phyloP scores from a whole-genome alignment of 495 filamentous ascomycete genomes.

The Aspergillus haitiensis region DNA sequence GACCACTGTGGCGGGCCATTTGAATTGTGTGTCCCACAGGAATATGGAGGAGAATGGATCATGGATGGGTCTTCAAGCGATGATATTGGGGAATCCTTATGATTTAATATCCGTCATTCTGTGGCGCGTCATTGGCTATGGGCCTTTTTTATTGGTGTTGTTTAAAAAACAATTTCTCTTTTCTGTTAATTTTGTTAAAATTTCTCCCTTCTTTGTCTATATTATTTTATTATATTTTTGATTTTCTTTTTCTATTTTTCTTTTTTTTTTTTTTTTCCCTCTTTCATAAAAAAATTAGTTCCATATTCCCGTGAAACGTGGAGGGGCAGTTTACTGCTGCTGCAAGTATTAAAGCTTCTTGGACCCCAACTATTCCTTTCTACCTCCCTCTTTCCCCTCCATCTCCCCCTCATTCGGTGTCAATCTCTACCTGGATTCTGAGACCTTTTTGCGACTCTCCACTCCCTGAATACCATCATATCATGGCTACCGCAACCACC shows the following conservation, averaged over 20 bases:
- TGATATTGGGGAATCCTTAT: not conserved
- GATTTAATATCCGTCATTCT: constrained; percentile 9
- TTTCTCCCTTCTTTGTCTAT: not conserved
- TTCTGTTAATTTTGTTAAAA: too few relatives aligned
- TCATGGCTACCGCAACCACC: constrained; percentile 41
- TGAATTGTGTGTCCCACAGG: constrained; percentile 12
- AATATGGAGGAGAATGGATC: not conserved
- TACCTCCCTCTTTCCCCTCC: constrained; percentile 13
- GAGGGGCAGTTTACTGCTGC: constrained; percentile 21
- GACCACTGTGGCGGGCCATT: constrained; percentile 14
- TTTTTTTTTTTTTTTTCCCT: too few relatives aligned
- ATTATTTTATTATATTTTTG: constrained; percentile 4
- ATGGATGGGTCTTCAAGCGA: constrained; percentile 4
- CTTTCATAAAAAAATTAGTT: constrained; percentile 7
- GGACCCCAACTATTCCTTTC: constrained; percentile 14
- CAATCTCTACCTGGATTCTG: not conserved
- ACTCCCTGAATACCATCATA: constrained; percentile 2
- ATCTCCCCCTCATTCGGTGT: constrained; percentile 6
- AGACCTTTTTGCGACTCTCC: not conserved
- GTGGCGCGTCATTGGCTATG: constrained; percentile 7
- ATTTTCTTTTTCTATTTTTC: not conserved
- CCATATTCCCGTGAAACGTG: constrained; percentile 13
- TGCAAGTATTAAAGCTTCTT: constrained; percentile 26
- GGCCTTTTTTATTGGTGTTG: not conserved
- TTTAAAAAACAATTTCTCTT: not conserved